phyloP scores from a whole-genome alignment of 2,329 filamentous ascomycete species.

The Hawksworthiomyces lignivorus region DNA sequence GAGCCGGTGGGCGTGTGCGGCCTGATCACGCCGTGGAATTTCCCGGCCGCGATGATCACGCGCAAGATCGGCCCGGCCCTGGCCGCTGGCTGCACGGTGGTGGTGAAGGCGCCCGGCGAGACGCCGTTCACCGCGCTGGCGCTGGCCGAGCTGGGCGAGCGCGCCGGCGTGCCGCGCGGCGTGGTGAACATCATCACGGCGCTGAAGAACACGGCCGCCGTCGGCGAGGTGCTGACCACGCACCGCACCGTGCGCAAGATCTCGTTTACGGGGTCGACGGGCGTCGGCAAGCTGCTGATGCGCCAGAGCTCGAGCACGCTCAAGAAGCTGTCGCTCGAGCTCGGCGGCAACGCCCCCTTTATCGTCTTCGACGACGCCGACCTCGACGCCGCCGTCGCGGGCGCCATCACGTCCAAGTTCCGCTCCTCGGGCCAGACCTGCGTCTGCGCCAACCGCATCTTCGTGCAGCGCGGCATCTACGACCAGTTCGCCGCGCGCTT shows the following conservation, averaged over 20 bases:
- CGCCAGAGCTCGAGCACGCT: constrained; percentile 76
- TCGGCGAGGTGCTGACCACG: constrained; percentile 71
- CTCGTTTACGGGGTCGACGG: constrained; percentile 81
- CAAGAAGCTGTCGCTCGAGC: constrained; percentile 79
- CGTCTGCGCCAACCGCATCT: constrained; percentile 80
- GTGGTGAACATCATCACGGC: constrained; percentile 87
- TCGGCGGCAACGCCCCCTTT: constrained; percentile 91
- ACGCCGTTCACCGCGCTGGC: constrained; percentile 88
- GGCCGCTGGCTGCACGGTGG: constrained; percentile 91
- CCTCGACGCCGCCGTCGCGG: constrained; percentile 72
- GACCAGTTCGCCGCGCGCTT: constrained; percentile 64
- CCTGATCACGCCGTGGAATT: constrained; percentile 85
- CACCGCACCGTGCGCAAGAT: constrained; percentile 75
- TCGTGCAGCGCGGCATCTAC: constrained; percentile 71
- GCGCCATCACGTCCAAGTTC: constrained; percentile 84
- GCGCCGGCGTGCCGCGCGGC: constrained; percentile 82
- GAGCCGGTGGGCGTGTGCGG: constrained; percentile 80
- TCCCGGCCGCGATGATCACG: constrained; percentile 70
- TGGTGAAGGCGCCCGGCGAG: constrained; percentile 84
- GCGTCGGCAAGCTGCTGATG: constrained; percentile 71
- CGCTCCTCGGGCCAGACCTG: constrained; percentile 93
- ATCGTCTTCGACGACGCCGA: constrained; percentile 97
- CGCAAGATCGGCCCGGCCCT: constrained; percentile 66
- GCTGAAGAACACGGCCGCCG: constrained; percentile 66
- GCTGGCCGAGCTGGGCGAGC: constrained; percentile 74